Base-by-base conservation (phyloP, 2,329 filamentous ascomycete species). In the Fusarium beomiforme region DNA sequence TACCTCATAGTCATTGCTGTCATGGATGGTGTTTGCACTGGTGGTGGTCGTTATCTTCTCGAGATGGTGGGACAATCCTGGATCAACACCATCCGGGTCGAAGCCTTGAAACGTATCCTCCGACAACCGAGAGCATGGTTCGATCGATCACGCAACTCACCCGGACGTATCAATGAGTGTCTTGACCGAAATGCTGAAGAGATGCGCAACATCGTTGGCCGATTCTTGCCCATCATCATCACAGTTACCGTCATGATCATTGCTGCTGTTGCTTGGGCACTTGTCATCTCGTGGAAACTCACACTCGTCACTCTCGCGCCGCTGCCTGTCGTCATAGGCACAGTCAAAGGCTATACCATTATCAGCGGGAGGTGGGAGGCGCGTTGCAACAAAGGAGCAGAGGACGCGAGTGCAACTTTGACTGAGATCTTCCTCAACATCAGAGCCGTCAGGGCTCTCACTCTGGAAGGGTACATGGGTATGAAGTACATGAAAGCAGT, bases 121-220 rank as follows among this genome's bases (percentile, higher is more conserved):
- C 85, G 87, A 41, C 95, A 98, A 76, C 92, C 93, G 2, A 90
- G 88, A 67, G 81, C 87, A 8, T 98, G 94, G 91, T 97, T 97
- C 73, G 91, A 94, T 69, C 83, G 86, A 53, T 85, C 91, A 4
- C 84, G 85, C 36, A 92, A 96, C 78, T 88, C 87, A 0, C 83
- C 91, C 0, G 84, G 85, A 2, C 85, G 86, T 4, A 85, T 98
- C 43, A 89, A 86, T 2, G 90, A 93, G 66, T 91, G 88, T 46
- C 86, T 98, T 0, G 93, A 97, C 75, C 88, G 92, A 19, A 93
- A 93, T 74, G 92, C 92, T 0, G 94, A 98, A 78, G 94, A 97
- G 77, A 95, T 96, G 88, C 88, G 93, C 12, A 94, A 93, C 73
- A 83, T 98, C 0, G 85, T 97, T 0, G 92, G 93, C 4, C 88